These are phyloP conservation scores for Phytopythium delawarense DNA, from an alignment of 352 stramenopile genomes.

Conservation along the genomic window DNA sequence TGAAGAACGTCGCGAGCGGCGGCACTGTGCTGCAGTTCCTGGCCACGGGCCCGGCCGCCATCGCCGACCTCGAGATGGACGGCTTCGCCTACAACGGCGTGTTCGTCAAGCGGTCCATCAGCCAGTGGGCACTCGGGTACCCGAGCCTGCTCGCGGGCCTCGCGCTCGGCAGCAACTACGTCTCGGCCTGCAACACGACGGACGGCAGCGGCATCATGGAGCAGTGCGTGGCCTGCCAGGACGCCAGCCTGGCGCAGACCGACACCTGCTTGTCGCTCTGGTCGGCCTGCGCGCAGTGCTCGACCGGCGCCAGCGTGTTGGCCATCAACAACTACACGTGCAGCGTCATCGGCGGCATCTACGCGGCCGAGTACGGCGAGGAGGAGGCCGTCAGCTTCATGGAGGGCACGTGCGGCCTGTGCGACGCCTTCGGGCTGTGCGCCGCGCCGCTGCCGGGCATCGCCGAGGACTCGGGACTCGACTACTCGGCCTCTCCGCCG, in stretches of 20 bases:
- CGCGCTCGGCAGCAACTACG: conserved; percentile 41
- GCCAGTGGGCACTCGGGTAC: conserved; percentile 48
- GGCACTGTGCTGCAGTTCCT: conserved; percentile 36
- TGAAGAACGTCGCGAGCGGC: conserved; percentile 32
- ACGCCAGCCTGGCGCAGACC: conserved; percentile 9
- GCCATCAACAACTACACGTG: conserved; percentile 44
- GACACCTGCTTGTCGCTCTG: conserved; percentile 33
- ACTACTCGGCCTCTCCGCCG: conserved; percentile 36
- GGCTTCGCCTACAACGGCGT: conserved; percentile 56
- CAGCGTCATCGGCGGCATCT: conserved; percentile 29
- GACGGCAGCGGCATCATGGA: conserved; percentile 28
- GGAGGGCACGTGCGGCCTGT: conserved; percentile 35
- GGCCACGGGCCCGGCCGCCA: conserved; percentile 20
- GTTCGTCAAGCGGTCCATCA: conserved; percentile 42
- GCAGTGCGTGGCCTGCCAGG: conserved; percentile 38
- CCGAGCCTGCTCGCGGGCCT: conserved; percentile 48
- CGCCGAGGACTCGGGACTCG: conserved; percentile 45
- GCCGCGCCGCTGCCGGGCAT: conserved; percentile 50
- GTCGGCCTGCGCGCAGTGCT: conserved; percentile 44
- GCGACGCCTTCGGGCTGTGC: conserved; percentile 35
- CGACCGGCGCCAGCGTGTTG: conserved; percentile 27
- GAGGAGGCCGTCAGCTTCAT: conserved; percentile 28
- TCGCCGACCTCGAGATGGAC: conserved; percentile 31
- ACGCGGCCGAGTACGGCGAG: conserved; percentile 34
- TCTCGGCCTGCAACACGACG: conserved; percentile 26